Conservation (phyloP, 1,284 basidiomycete genomes). For the Takashimella koratensis region DNA sequence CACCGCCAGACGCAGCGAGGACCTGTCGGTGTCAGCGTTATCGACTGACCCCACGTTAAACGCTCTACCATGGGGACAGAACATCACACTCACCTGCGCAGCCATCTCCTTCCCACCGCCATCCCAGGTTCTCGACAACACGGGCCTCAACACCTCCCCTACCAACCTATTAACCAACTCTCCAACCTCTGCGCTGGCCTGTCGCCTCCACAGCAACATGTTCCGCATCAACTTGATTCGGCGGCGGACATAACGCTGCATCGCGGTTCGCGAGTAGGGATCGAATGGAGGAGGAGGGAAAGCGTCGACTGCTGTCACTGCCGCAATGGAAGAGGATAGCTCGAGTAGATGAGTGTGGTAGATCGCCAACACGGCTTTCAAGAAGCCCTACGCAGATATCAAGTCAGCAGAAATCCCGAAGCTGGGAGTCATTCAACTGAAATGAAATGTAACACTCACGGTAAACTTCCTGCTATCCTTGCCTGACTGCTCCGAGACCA, state of each 20-base stretch:
- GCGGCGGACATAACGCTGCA: slow-evolving; percentile 66
- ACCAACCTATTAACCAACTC: slow-evolving; percentile 60
- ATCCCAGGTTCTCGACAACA: slow-evolving; percentile 78
- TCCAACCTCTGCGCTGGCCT: slow-evolving; percentile 60
- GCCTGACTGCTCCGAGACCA: slow-evolving; percentile 73
- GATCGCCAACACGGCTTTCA: slow-evolving; percentile 60
- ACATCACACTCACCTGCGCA: slow-evolving; percentile 56
- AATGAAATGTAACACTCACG: slow-evolving; percentile 51
- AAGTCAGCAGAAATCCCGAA: slow-evolving; percentile 4
- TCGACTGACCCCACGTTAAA: too few relatives aligned
- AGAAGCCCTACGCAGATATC: slow-evolving; percentile 55
- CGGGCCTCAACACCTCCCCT: slow-evolving; percentile 60
- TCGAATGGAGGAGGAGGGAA: slow-evolving; percentile 61
- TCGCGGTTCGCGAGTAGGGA: slow-evolving; percentile 68
- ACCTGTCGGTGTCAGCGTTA: slow-evolving; percentile 8
- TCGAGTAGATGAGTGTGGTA: slow-evolving; percentile 60
- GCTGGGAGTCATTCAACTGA: not conserved
- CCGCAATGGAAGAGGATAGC: slow-evolving; percentile 52
- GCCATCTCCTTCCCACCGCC: slow-evolving; percentile 73
- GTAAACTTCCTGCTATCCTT: slow-evolving; percentile 60
- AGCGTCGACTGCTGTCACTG: slow-evolving; percentile 27
- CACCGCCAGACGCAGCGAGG: slow-evolving; percentile 12
- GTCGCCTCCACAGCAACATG: slow-evolving; percentile 70
- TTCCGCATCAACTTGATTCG: slow-evolving; percentile 70
- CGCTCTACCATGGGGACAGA: too few relatives aligned